Base-by-base conservation (phyloP, 169 alveolate species). In the Ichthyophthirius multifiliis region DNA sequence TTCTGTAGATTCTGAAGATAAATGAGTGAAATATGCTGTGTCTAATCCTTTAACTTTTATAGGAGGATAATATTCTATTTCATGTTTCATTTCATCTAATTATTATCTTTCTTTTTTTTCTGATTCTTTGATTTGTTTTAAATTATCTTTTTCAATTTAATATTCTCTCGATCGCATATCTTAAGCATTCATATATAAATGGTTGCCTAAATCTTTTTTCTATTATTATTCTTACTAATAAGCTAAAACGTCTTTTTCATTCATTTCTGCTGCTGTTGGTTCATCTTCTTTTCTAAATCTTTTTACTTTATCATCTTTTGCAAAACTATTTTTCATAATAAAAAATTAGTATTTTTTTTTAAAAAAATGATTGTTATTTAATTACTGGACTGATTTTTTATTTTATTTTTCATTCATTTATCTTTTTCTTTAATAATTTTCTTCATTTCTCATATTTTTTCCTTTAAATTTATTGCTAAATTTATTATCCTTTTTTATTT, bases 281-380 rank as follows among this genome's bases (percentile, higher is more conserved):
- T 55, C 71, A 55, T 55, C 71, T 27, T 55, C 71, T 55, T 55
- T 55, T 55, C 71, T 55, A 39, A 55, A 55, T 55, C 71, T 55
- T 18, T 55, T 55, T 2, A 55, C 9, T 55, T 55, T 1, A 16
- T 55, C 71, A 55, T 1, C 5, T 10, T 55, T 55, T 27, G 71
- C 0, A 18, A 55, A 55, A 6, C 71, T 55, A 3, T 27, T 10
- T 0, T 10, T 27, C 7, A 16, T 27, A 0, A 4, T 15, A 27
- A 5, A 1, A 1, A 55, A 55, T 55, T 55, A 55, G 10, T 55
- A 27, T 27, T 27, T 3, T 4, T 27, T 55, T 10, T 27, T 27
- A 6, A 1, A 55, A 2, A 5, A 55, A 9, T 10, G 39, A 2
- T 55, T 7, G 5, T 3, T n/a, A 45, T 4, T n/a, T 3, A 5